phyloP scores from a whole-genome alignment of 768 basidiomycete genomes.

The Leccinellum rugosiceps region DNA sequence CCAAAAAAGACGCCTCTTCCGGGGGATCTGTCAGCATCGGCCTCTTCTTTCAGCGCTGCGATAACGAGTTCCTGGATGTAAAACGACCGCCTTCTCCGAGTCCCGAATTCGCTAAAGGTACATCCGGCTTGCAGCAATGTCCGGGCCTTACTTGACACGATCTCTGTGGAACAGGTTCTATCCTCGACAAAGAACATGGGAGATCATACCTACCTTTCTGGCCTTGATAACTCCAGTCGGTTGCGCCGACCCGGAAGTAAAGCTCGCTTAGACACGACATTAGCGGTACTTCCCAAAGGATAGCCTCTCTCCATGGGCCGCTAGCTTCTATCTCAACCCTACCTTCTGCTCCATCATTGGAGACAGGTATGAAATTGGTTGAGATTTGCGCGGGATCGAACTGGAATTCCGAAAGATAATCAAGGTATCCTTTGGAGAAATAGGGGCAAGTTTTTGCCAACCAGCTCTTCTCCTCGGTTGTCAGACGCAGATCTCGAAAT shows the following conservation, averaged over 20 bases:
- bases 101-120: constrained; percentile 82
- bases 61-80: constrained; percentile 77
- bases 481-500: constrained; percentile 62
- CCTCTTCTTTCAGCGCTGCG: constrained; percentile 61
- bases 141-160: constrained; percentile 69
- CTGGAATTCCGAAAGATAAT: constrained; percentile 66
- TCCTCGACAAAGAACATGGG: neutral
- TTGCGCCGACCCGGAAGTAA: constrained; percentile 73
- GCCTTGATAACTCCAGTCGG: constrained; percentile 82
- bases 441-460: constrained; percentile 69
- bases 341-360: constrained; percentile 50
- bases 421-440: constrained; percentile 68
- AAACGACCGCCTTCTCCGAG: constrained; percentile 74
- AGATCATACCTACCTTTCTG: constrained; percentile 58
- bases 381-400: constrained; percentile 66
- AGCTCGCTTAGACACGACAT: constrained; percentile 91
- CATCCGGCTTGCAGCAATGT: constrained; percentile 62
- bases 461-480: constrained; percentile 62
- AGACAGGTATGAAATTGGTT: constrained; percentile 59
- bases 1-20: constrained; percentile 53
- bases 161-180: constrained; percentile 41
- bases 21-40: constrained; percentile 51
- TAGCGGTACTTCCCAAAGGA: constrained; percentile 94
- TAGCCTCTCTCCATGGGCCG: constrained; percentile 80
- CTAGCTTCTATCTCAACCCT: constrained; percentile 65